These are phyloP conservation scores for Apiospora kogelbergensis DNA, from an alignment of 2,329 filamentous ascomycete species.

Conservation along the genomic window DNA sequence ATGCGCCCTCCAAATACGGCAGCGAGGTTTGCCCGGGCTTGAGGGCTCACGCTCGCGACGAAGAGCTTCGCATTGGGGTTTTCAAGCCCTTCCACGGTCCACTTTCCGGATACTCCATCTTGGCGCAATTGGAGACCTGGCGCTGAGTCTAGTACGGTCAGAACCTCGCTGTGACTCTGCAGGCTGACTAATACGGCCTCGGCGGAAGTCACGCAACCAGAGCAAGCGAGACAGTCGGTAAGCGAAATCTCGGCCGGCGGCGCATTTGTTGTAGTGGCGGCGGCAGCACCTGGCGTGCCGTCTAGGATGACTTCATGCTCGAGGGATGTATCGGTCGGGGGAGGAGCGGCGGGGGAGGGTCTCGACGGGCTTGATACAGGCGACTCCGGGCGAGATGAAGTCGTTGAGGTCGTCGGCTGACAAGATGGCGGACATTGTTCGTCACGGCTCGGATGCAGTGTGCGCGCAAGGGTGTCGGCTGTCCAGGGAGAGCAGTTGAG, in stretches of 20 bases:
- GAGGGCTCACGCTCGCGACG: constrained; percentile 89
- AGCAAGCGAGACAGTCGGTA: constrained; percentile 96
- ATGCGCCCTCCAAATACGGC: constrained; percentile 75
- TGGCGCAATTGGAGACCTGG: constrained; percentile 46
- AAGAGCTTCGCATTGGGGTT: constrained; percentile 71
- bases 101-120: constrained; percentile 32
- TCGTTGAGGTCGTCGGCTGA: constrained; percentile 97
- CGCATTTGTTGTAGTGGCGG: constrained; percentile 54
- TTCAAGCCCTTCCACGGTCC: constrained; percentile 52
- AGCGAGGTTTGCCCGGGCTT: constrained; percentile 84
- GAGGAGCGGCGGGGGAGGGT: constrained; percentile 73
- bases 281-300: constrained; percentile 61
- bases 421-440: constrained; percentile 90
- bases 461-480: not conserved
- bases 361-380: constrained; percentile 97
- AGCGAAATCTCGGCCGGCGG: constrained; percentile 92
- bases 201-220: constrained; percentile 94
- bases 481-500: not conserved
- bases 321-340: constrained; percentile 38
- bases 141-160: constrained; percentile 73
- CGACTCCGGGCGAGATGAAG: constrained; percentile 96
- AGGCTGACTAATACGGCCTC: constrained; percentile 95
- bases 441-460: not conserved
- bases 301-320: constrained; percentile 91
- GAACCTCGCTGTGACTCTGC: constrained; percentile 90